Conservation (phyloP, 768 basidiomycete genomes). For the Multifurca ochricompacta region DNA sequence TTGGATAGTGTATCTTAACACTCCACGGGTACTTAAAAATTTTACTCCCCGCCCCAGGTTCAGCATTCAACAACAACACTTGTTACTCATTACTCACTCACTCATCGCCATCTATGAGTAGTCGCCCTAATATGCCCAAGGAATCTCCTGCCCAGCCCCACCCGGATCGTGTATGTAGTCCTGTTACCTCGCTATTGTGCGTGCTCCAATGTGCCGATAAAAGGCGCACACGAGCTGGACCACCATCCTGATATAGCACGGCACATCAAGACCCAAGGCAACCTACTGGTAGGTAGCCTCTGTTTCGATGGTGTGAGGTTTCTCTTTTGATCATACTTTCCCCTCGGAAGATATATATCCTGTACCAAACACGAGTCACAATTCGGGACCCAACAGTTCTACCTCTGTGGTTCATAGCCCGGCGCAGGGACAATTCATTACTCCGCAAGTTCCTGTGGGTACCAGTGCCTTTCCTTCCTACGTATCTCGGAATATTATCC, state of each 20-base stretch:
- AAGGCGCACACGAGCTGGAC: neutral
- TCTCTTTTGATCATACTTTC: neutral
- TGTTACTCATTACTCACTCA: too few relatives aligned
- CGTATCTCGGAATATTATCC: neutral
- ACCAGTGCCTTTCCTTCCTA: neutral
- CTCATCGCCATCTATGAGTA: too few relatives aligned
- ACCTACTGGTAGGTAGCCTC: neutral
- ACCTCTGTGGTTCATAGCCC: neutral
- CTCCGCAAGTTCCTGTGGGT: neutral
- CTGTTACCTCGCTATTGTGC: neutral
- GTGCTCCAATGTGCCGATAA: neutral
- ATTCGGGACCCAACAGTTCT: too few relatives aligned
- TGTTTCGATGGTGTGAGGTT: neutral
- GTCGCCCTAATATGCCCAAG: too few relatives aligned
- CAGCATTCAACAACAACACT: too few relatives aligned
- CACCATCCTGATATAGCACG: neutral
- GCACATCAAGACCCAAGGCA: neutral
- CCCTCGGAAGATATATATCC: neutral
- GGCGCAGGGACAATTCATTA: neutral
- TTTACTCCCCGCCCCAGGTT: too few relatives aligned
- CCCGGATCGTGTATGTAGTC: too few relatives aligned
- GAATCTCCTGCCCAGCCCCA: too few relatives aligned
- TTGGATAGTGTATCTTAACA: too few relatives aligned
- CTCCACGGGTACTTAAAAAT: too few relatives aligned
- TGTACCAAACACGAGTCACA: neutral